Conservation (phyloP, 257 asterid species). For the Anisodus acutangulus region DNA sequence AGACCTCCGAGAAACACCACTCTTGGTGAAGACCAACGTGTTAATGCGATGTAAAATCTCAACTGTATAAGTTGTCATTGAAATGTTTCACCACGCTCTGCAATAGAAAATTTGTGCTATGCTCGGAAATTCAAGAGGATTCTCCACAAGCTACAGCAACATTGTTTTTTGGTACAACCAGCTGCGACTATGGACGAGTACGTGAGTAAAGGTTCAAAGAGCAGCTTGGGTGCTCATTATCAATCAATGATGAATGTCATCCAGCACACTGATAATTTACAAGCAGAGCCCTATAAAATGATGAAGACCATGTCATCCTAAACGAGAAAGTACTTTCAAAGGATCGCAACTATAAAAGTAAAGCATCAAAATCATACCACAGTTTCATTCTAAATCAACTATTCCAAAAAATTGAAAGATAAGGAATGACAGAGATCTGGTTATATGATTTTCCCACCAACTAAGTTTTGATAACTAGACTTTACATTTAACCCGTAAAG, state of each 20-base stretch:
- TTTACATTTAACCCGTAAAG: neutral
- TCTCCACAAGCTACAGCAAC: neutral
- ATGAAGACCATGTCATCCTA: neutral
- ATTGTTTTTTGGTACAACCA: too few species aligned
- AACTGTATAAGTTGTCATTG: neutral
- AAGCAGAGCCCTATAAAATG: neutral
- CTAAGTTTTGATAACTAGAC: neutral
- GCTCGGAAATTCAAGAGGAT: neutral
- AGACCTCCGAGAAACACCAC: neutral
- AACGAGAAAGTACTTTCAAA: neutral
- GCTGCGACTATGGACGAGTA: neutral
- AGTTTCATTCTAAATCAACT: neutral
- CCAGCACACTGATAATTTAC: neutral
- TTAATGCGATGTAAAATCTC: neutral
- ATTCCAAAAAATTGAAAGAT: constrained; percentile 19
- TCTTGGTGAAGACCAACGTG: neutral
- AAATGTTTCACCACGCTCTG: neutral
- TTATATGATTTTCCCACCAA: neutral
- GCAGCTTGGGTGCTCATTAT: neutral
- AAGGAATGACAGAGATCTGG: neutral
- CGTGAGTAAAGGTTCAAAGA: neutral
- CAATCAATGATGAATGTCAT: neutral
- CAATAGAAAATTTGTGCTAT: neutral
- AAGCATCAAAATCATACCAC: neutral
- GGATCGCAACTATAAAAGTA: neutral